These are phyloP conservation scores for Diaporthe ampelina DNA, from an alignment of 2,329 filamentous ascomycete genomes.

Conservation along the genomic window DNA sequence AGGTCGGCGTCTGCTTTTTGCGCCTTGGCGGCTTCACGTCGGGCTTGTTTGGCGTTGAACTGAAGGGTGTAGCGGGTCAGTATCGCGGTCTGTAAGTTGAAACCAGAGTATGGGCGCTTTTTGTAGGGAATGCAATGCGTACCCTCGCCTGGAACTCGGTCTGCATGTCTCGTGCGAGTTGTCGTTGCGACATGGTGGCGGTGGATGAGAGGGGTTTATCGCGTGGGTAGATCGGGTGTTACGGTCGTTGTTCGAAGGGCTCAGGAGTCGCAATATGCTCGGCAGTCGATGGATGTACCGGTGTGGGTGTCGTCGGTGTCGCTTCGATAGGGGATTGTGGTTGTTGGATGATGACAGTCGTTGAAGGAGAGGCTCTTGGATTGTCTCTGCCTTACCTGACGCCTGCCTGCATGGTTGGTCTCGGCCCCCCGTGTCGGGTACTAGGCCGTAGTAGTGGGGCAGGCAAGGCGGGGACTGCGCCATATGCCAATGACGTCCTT, in stretches of 20 bases:
- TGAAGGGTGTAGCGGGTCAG: slow-evolving; percentile 43
- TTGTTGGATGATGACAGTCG: slow-evolving; percentile 14
- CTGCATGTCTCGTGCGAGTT: slow-evolving; percentile 72
- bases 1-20: slow-evolving; percentile 72
- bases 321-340: slow-evolving; percentile 8
- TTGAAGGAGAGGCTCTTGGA: not conserved
- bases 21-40: slow-evolving; percentile 72
- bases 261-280: not conserved
- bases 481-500: slow-evolving; percentile 33
- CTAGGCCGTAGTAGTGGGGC: slow-evolving; percentile 19
- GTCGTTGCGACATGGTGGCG: slow-evolving; percentile 69
- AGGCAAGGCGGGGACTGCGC: slow-evolving; percentile 33
- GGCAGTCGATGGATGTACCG: not conserved
- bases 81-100: not conserved
- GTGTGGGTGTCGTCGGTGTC: not conserved
- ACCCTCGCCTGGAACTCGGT: slow-evolving; percentile 74
- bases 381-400: slow-evolving; percentile 10
- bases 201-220: slow-evolving; percentile 9
- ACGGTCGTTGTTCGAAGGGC: not conserved
- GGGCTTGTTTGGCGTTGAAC: slow-evolving; percentile 74
- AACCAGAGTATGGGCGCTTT: too few species aligned
- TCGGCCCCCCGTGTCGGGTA: slow-evolving; percentile 2
- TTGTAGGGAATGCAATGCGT: slow-evolving; percentile 37
- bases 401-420: slow-evolving; percentile 7
- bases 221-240: not conserved